Evolutionary conservation across 2,329 filamentous ascomycete genomes (phyloP), one percentile per base, ranked within the genome.

Genomic region (Sordariomycetes sp.): DNA sequence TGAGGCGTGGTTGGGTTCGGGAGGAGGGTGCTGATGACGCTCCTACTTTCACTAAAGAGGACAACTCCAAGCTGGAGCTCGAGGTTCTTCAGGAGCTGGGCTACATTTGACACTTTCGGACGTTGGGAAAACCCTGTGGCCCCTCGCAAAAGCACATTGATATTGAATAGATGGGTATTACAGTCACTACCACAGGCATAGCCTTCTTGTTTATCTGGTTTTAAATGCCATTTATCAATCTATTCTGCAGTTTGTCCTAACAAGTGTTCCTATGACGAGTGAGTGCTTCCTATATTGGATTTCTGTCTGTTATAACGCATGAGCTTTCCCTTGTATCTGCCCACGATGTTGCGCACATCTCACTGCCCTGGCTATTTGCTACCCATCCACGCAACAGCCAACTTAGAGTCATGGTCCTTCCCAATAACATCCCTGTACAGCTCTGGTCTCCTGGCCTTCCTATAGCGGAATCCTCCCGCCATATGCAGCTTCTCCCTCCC

Each of bases 371-470:
- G n/a, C 43, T 48, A 48, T n/a, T 28, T 32, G 20, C 25, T 16
- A 22, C 51, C 24, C 14, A 64, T 63, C 59, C 60, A 63, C 11
- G 58, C 60, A 25, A 63, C 59, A 16, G 62, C 59, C 12, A 62
- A 59, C 50, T 54, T 37, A 3, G 58, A 51, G n/a, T 59, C 40
- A 54, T 64, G 59, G 3, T 52, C 37, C 53, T 53, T 46, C 4
- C 56, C 56, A 22, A 63, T 58, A 24, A 62, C 40, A 2, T 56
- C 20, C 11, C 62, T 58, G 43, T 64, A 64, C 14, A 40, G 37
- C 10, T 40, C 56, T 12, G 61, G 60, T 8, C 59, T 22, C 48
- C 60, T 60, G 16, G 62, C 62, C 24, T 59, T 59, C 3, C 60
- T 52, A 50, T 63, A 63, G 24, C 60, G 58, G 53, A 57, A 59